Evolutionary conservation across 306 rosid genomes (phyloP).

Genomic region (Casuarina equisetifolia): DNA sequence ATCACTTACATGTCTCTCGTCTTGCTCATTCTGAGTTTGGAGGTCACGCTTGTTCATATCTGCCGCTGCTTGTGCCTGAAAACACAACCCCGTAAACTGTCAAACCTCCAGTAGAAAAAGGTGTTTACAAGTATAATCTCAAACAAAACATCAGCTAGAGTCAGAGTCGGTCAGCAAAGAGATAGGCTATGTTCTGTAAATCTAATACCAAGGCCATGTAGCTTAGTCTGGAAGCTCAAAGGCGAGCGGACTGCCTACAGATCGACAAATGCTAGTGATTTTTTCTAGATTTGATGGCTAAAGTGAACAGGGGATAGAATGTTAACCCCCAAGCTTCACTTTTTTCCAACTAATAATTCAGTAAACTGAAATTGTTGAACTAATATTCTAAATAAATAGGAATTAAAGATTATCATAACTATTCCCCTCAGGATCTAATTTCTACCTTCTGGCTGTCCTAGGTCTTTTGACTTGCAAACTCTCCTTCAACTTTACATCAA

Average conservation of each 20-base stretch:
- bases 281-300: not conserved
- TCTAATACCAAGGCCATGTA: constrained; percentile 12
- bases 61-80: constrained; percentile 82
- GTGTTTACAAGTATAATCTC: constrained; percentile 12
- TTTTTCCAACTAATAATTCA: not conserved
- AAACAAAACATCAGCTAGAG: constrained; percentile 7
- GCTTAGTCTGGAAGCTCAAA: not conserved
- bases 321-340: not conserved
- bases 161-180: constrained; percentile 4
- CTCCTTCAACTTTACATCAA: not conserved
- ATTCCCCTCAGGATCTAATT: not conserved
- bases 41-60: constrained; percentile 88
- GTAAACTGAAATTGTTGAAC: not conserved
- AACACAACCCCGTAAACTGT: constrained; percentile 23
- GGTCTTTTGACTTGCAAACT: not conserved
- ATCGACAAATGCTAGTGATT: not conserved
- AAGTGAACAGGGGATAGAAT: constrained; percentile 3
- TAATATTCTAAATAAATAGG: not conserved
- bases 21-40: constrained; percentile 77
- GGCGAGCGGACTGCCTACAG: not conserved
- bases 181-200: constrained; percentile 5
- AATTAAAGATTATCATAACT: not conserved
- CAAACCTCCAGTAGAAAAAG: constrained; percentile 3
- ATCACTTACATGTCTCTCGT: constrained; percentile 78
- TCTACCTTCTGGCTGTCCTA: not conserved